Conservation (phyloP, 306 rosid species). For the Dalbergia cultrata region DNA sequence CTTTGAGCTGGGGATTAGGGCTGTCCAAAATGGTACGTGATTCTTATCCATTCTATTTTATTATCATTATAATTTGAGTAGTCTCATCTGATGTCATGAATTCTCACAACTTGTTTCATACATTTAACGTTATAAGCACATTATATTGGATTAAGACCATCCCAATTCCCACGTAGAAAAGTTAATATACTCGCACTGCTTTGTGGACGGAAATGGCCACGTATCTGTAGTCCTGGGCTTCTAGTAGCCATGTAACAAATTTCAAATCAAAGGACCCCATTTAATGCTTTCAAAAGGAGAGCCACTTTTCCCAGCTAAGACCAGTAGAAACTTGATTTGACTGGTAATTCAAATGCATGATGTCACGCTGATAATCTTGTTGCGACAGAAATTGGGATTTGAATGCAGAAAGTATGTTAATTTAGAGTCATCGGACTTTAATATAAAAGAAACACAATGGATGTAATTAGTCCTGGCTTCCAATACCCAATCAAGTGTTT, state of each 20-base stretch:
- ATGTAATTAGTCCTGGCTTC: background rate
- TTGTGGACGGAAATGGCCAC: background rate
- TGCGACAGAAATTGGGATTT: background rate
- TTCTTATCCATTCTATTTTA: no score
- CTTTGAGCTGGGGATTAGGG: no score
- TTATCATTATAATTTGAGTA: no score
- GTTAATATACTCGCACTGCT: background rate
- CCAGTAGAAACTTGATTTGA: slow-evolving; percentile 20
- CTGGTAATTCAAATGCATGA: slow-evolving; percentile 22
- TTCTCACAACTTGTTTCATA: background rate
- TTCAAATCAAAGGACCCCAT: slow-evolving; percentile 22
- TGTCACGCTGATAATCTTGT: slow-evolving; percentile 36
- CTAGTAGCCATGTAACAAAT: slow-evolving; percentile 16
- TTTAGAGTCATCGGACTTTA: background rate
- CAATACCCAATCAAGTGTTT: slow-evolving; percentile 2
- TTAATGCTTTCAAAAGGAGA: slow-evolving; percentile 15
- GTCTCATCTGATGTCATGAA: background rate
- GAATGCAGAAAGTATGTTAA: background rate
- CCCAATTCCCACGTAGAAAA: background rate
- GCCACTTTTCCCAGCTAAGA: background rate
- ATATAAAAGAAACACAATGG: background rate
- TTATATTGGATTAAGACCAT: background rate
- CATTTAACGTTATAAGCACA: background rate
- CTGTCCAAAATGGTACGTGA: no score
- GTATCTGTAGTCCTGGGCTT: background rate